These are phyloP conservation scores for Macrophomina tecta DNA, from an alignment of 2,329 filamentous ascomycete genomes.

Conservation along the genomic window DNA sequence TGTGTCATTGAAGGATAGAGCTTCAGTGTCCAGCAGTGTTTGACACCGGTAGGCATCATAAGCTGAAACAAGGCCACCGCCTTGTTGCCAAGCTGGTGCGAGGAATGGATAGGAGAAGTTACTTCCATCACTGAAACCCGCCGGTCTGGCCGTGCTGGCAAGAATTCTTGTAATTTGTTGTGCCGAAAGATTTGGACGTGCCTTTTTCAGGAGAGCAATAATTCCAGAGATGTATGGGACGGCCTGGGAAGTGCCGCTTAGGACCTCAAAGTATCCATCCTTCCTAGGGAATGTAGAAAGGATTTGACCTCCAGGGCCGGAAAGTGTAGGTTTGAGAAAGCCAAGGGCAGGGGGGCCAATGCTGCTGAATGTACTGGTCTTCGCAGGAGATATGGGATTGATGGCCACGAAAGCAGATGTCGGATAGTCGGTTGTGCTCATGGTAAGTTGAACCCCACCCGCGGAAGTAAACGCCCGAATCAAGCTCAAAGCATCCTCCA, in stretches of 20 bases:
- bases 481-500: neutral
- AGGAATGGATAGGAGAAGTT: neutral
- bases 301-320: neutral
- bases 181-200: neutral
- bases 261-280: neutral
- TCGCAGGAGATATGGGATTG: neutral
- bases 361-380: neutral
- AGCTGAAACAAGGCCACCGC: neutral
- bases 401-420: neutral
- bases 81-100: constrained; percentile 10
- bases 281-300: neutral
- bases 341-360: neutral
- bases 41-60: neutral
- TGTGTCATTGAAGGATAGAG: constrained; percentile 7
- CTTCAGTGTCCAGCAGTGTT: neutral
- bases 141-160: neutral
- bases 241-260: constrained; percentile 1
- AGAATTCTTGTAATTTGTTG: neutral
- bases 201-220: constrained; percentile 1
- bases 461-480: neutral
- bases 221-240: constrained; percentile 1
- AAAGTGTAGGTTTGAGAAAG: neutral
- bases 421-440: constrained; percentile 5
- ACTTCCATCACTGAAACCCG: neutral
- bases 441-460: neutral